Percentiles rank a stretch among this genome's conserved stretches.
Evolutionary conservation across 345 rosid species (phyloP).

Genomic region (Populus nigra): DNA sequence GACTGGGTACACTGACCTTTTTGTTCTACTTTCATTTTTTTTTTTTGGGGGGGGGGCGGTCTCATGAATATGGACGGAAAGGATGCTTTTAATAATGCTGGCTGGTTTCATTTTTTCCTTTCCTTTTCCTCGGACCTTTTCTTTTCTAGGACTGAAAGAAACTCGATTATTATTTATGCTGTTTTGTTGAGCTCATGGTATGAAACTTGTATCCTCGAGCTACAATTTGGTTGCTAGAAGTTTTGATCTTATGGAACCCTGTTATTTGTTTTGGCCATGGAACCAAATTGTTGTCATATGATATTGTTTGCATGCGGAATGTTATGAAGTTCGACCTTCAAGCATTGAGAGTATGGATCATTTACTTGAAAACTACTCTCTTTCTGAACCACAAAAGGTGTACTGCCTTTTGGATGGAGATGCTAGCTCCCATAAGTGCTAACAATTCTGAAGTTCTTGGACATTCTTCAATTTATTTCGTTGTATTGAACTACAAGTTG

Average conservation of each 20-base stretch:
- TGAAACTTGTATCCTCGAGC: not conserved
- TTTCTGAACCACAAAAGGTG: no score
- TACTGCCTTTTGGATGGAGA: no score
- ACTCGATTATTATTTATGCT: not conserved
- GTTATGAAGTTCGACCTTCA: no score
- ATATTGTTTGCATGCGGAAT: not conserved
- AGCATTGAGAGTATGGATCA: no score
- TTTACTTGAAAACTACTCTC: no score
- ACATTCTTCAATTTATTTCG: no score
- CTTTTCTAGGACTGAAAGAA: not conserved
- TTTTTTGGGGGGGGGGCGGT: no score
- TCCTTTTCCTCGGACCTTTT: not conserved
- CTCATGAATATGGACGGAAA: not conserved
- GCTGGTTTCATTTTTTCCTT: not conserved
- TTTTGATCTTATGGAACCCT: not conserved
- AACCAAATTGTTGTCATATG: not conserved
- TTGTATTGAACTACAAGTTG: no score
- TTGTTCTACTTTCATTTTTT: not conserved
- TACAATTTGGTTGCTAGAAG: not conserved
- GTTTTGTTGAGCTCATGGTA: not conserved
- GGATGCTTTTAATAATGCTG: not conserved
- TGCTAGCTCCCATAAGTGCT: no score
- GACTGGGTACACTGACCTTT: not conserved
- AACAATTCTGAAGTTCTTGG: no score
- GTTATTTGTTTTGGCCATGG: not conserved